These are phyloP conservation scores for Acer yangbiense DNA, from an alignment of 345 rosid species.

Conservation along the genomic window DNA sequence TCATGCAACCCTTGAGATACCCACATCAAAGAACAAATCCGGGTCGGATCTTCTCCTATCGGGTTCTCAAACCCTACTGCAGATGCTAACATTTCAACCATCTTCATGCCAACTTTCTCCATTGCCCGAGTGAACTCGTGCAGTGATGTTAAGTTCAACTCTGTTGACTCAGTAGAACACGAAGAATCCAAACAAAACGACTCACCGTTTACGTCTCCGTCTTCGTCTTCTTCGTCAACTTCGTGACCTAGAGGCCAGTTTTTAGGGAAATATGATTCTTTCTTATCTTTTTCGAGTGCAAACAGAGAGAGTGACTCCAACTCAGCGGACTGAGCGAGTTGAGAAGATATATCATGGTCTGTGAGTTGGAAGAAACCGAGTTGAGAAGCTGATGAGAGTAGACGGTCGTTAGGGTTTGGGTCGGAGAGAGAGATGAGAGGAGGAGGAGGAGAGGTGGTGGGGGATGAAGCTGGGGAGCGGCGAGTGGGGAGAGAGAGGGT, in stretches of 20 bases:
- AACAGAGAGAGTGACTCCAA: slow-evolving; percentile 53
- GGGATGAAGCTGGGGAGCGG: slow-evolving; percentile 25
- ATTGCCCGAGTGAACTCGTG: slow-evolving; percentile 44
- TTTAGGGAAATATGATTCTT: slow-evolving; percentile 49
- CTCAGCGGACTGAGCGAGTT: slow-evolving; percentile 66
- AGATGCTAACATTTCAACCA: slow-evolving; percentile 42
- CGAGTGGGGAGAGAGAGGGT: slow-evolving; percentile 66
- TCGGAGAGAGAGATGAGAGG: slow-evolving; percentile 48
- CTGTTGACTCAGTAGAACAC: slow-evolving; percentile 38
- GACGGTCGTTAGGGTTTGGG: slow-evolving; percentile 17
- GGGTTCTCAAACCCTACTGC: slow-evolving; percentile 63
- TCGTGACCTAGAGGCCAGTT: slow-evolving; percentile 83
- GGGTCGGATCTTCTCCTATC: slow-evolving; percentile 46
- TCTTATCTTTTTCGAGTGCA: slow-evolving; percentile 41
- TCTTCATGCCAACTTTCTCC: slow-evolving; percentile 58
- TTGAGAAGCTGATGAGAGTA: slow-evolving; percentile 45
- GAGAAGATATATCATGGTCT: slow-evolving; percentile 40
- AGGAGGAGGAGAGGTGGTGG: slow-evolving; percentile 16
- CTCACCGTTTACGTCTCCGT: slow-evolving; percentile 34
- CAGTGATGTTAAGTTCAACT: slow-evolving; percentile 43
- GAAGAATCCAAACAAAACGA: slow-evolving; percentile 57
- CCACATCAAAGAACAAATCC: slow-evolving; percentile 56
- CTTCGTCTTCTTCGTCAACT: slow-evolving; percentile 39
- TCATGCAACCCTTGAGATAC: slow-evolving; percentile 35
- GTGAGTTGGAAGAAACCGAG: slow-evolving; percentile 63